Evolutionary conservation across 768 basidiomycete genomes (phyloP).

Genomic region (Termitomyces sp.): DNA sequence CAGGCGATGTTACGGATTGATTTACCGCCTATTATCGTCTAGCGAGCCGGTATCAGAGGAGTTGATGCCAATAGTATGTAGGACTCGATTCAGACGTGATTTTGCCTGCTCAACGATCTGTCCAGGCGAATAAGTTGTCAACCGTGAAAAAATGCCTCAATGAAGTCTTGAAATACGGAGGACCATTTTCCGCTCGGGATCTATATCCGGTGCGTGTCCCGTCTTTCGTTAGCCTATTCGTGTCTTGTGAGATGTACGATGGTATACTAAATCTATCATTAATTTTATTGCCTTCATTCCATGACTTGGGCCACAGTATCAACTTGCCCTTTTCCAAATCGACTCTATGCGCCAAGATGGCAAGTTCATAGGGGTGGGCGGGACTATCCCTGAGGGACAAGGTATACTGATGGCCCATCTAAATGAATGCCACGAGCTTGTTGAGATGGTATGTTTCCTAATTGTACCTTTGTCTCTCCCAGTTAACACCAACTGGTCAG

Average conservation of each 20-base stretch:
- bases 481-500: constrained; percentile 28
- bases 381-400: constrained; percentile 91
- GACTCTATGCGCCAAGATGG: constrained; percentile 92
- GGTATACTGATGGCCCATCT: constrained; percentile 94
- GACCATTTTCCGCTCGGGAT: constrained; percentile 87
- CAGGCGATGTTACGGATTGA: constrained; percentile 92
- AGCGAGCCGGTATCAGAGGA: constrained; percentile 98
- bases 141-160: constrained; percentile 97
- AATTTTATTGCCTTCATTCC: neutral
- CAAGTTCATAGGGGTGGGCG: constrained; percentile 86
- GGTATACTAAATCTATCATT: neutral
- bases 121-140: constrained; percentile 89
- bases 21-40: constrained; percentile 88
- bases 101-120: neutral
- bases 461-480: neutral
- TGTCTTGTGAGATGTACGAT: neutral
- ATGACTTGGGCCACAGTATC: constrained; percentile 54
- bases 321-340: constrained; percentile 91
- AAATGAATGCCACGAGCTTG: constrained; percentile 91
- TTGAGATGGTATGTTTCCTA: constrained; percentile 73
- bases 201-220: constrained; percentile 75
- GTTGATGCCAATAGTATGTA: constrained; percentile 84
- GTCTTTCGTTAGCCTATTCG: neutral
- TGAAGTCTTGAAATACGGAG: constrained; percentile 93
- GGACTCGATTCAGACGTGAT: neutral